Percentiles rank a stretch among this genome's conserved stretches.
Conservation (phyloP, 2,329 filamentous ascomycete genomes). For the Apiospora rasikravindrae region DNA sequence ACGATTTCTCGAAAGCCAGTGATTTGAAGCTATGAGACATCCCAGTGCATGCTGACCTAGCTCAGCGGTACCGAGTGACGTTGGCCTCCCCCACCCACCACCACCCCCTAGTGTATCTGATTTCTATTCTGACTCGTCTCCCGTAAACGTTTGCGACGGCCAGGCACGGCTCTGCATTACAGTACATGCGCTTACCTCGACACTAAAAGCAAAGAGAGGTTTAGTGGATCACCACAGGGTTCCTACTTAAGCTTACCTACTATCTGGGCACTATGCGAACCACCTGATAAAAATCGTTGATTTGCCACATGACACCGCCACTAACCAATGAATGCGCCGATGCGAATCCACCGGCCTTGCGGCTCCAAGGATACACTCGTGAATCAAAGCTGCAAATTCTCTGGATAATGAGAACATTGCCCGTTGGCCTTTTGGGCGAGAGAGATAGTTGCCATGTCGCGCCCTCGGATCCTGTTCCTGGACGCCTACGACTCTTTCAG, state of each 20-base stretch:
- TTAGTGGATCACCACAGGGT: slow-evolving; percentile 5
- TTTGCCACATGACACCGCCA: slow-evolving; percentile 16
- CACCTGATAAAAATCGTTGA: slow-evolving; percentile 1
- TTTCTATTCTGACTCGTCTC: neutral
- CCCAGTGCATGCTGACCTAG: neutral
- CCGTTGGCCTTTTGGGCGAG: neutral
- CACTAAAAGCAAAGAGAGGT: neutral
- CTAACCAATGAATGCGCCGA: neutral
- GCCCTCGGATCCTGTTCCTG: slow-evolving; percentile 75
- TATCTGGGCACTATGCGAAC: neutral
- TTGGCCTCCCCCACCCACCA: neutral
- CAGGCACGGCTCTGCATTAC: neutral
- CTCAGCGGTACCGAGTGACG: neutral
- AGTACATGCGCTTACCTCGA: neutral
- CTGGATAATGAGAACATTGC: neutral
- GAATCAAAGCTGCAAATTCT: neutral
- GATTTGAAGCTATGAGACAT: neutral
- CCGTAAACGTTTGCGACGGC: neutral
- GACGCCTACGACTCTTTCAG: slow-evolving; percentile 98
- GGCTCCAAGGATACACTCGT: neutral
- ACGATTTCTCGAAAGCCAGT: neutral
- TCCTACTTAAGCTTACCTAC: neutral
- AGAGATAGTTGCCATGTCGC: slow-evolving; percentile 32
- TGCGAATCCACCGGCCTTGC: neutral
- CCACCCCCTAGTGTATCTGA: neutral